These are phyloP conservation scores for Acacia melanoxylon DNA, from an alignment of 306 rosid species.

Conservation along the genomic window DNA sequence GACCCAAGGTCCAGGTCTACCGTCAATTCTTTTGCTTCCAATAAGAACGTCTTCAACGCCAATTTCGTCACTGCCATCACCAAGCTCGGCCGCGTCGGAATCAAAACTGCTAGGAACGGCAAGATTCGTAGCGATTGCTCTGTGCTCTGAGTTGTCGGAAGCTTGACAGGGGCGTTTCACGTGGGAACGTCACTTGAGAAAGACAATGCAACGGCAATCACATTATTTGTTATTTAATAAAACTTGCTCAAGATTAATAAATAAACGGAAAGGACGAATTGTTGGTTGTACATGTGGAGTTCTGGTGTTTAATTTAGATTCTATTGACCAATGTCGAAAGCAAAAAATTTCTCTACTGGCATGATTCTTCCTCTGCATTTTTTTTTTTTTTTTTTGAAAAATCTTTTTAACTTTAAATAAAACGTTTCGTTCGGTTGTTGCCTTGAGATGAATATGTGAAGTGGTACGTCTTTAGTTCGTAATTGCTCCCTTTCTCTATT, in stretches of 20 bases:
- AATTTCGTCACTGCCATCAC: conserved; percentile 67
- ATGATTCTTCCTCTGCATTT: background rate
- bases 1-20: conserved; percentile 55
- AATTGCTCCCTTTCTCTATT: background rate
- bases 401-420: background rate
- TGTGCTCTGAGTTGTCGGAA: conserved; percentile 36
- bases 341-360: background rate
- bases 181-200: background rate
- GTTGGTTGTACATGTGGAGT: conserved; percentile 28
- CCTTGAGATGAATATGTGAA: background rate
- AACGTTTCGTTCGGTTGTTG: background rate
- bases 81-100: conserved; percentile 76
- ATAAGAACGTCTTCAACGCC: conserved; percentile 34
- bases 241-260: background rate
- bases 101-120: conserved; percentile 57
- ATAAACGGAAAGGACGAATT: background rate
- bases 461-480: background rate
- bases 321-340: background rate
- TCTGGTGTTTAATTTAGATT: conserved; percentile 10
- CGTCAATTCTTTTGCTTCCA: conserved; percentile 54
- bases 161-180: background rate
- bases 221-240: background rate
- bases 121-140: conserved; percentile 66
- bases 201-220: background rate
- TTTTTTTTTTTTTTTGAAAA: background rate